Conservation (phyloP, 2,329 filamentous ascomycete genomes). For the Botrytis paeoniae region DNA sequence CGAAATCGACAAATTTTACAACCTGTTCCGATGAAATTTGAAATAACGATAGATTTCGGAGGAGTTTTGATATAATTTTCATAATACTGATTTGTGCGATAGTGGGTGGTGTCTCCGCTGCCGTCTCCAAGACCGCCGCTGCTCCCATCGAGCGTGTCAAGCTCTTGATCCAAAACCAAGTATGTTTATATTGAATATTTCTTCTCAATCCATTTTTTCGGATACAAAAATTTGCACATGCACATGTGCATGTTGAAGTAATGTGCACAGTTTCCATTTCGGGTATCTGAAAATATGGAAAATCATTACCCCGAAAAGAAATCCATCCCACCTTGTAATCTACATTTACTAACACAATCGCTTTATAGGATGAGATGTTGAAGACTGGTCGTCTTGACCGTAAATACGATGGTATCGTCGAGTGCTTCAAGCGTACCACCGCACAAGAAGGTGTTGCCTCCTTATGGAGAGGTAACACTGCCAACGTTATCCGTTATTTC, state of each 20-base stretch:
- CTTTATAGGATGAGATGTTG: constrained; percentile 94
- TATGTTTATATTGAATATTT: constrained; percentile 49
- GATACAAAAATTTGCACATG: constrained; percentile 25
- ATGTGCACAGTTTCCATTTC: constrained; percentile 9
- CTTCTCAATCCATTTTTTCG: constrained; percentile 16
- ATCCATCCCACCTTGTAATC: neutral
- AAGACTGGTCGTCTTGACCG: constrained; percentile 97
- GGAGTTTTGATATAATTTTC: neutral
- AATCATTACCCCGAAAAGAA: constrained; percentile 1
- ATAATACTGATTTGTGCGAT: constrained; percentile 38
- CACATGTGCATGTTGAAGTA: neutral
- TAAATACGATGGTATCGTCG: constrained; percentile 89
- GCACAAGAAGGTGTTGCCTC: constrained; percentile 90
- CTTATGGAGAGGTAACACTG: constrained; percentile 99
- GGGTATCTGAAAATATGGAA: neutral
- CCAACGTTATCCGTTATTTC: constrained; percentile 99
- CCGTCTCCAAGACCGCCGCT: constrained; percentile 99
- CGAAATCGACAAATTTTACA: constrained; percentile 21
- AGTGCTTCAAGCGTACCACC: constrained; percentile 94
- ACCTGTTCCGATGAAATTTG: constrained; percentile 21
- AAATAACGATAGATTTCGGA: constrained; percentile 17
- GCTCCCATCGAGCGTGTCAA: constrained; percentile 99
- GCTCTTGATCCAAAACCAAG: constrained; percentile 99
- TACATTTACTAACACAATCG: constrained; percentile 25
- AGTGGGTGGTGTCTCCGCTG: constrained; percentile 99